A percentile compares a stretch with the other conserved stretches of the same genome.
phyloP scores from a whole-genome alignment of 2,329 filamentous ascomycete genomes.

The Fusarium lyarnte region DNA sequence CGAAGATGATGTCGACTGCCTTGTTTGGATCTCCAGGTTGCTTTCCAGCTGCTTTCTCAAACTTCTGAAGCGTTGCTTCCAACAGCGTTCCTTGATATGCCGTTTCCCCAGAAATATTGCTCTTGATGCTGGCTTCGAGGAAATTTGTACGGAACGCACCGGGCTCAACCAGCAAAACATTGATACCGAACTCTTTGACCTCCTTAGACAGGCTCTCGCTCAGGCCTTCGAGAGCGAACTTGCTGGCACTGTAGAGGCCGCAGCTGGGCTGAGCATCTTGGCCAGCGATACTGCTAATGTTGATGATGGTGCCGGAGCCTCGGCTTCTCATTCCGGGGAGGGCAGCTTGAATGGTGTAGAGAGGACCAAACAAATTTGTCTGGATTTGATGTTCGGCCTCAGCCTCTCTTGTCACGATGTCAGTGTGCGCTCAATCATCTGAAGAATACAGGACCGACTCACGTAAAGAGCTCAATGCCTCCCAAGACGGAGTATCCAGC shows the following conservation, averaged over 20 bases:
- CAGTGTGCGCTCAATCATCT: background rate
- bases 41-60: slow-evolving; percentile 43
- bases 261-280: slow-evolving; percentile 51
- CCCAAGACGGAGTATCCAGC: slow-evolving; percentile 53
- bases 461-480: slow-evolving; percentile 41
- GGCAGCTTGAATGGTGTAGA: slow-evolving; percentile 58
- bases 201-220: slow-evolving; percentile 56
- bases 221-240: slow-evolving; percentile 55
- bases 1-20: slow-evolving; percentile 50
- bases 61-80: slow-evolving; percentile 36
- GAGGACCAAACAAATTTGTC: slow-evolving; percentile 60
- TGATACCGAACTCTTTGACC: slow-evolving; percentile 55
- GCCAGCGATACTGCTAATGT: slow-evolving; percentile 57
- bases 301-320: slow-evolving; percentile 55
- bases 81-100: slow-evolving; percentile 46
- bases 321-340: slow-evolving; percentile 58
- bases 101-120: slow-evolving; percentile 28
- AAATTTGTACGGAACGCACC: slow-evolving; percentile 62
- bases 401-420: slow-evolving; percentile 42
- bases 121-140: slow-evolving; percentile 43
- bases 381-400: slow-evolving; percentile 55
- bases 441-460: background rate
- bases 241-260: slow-evolving; percentile 57
- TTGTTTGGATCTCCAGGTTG: slow-evolving; percentile 54
- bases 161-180: slow-evolving; percentile 57